Evolutionary conservation across 805 yeast species (phyloP).

Genomic region (Candida mattraensis): DNA sequence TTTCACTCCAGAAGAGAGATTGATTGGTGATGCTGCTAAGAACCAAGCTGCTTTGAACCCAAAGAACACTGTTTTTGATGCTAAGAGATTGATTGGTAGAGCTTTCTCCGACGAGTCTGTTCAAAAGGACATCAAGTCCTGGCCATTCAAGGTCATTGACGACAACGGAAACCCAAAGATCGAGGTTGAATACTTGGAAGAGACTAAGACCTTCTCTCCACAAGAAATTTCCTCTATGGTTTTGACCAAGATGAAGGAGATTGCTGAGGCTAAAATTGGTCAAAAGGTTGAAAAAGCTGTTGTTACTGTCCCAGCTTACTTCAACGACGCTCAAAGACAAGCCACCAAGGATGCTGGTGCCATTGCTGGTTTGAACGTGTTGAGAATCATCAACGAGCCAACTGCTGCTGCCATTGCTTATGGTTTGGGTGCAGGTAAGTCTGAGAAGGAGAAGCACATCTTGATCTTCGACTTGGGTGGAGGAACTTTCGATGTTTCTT

Average conservation of each 20-base stretch:
- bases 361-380: slow-evolving; percentile 71
- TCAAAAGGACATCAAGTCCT: slow-evolving; percentile 82
- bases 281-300: slow-evolving; percentile 66
- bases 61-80: slow-evolving; percentile 84
- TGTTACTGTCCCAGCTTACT: slow-evolving; percentile 82
- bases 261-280: slow-evolving; percentile 60
- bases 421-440: slow-evolving; percentile 59
- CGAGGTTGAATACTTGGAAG: slow-evolving; percentile 93
- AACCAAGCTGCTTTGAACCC: slow-evolving; percentile 97
- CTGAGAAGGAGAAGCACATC: slow-evolving; percentile 58
- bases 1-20: slow-evolving; percentile 88
- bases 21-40: slow-evolving; percentile 96
- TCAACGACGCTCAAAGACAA: slow-evolving; percentile 78
- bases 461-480: slow-evolving; percentile 80
- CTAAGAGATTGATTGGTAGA: slow-evolving; percentile 93
- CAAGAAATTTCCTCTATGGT: slow-evolving; percentile 95
- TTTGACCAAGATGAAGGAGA: slow-evolving; percentile 61
- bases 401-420: slow-evolving; percentile 86
- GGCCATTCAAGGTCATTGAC: slow-evolving; percentile 85
- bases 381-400: slow-evolving; percentile 80
- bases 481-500: slow-evolving; percentile 81
- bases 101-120: slow-evolving; percentile 80
- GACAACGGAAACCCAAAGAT: slow-evolving; percentile 85
- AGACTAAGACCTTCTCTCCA: slow-evolving; percentile 85
- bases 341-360: slow-evolving; percentile 81